Evolutionary conservation across 805 yeast species (phyloP).

Genomic region (Candida berthetii): DNA sequence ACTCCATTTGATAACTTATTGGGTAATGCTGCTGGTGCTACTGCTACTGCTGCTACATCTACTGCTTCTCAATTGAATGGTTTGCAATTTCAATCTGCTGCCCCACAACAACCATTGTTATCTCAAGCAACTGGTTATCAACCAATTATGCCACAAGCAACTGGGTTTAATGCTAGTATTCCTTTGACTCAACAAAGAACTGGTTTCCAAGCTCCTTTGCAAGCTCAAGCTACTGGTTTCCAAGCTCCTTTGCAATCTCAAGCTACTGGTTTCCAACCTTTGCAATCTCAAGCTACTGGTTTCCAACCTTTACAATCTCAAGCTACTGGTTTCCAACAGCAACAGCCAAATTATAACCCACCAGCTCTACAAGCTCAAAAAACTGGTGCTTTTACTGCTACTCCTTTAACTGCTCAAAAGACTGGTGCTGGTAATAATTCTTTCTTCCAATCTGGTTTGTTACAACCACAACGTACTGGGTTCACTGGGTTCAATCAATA

Average conservation of each 20-base stretch:
- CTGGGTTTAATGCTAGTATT: constrained; percentile 38
- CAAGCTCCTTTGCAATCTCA: constrained; percentile 35
- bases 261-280: constrained; percentile 36
- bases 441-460: constrained; percentile 27
- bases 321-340: constrained; percentile 24
- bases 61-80: constrained; percentile 27
- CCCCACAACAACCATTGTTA: constrained; percentile 18
- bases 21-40: constrained; percentile 28
- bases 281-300: constrained; percentile 36
- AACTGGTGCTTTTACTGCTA: constrained; percentile 50
- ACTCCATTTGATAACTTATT: constrained; percentile 36
- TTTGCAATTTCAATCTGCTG: constrained; percentile 24
- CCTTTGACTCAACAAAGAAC: constrained; percentile 22
- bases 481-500: constrained; percentile 21
- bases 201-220: constrained; percentile 21
- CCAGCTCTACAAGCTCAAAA: constrained; percentile 51
- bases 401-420: constrained; percentile 52
- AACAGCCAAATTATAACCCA: constrained; percentile 11
- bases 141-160: constrained; percentile 40
- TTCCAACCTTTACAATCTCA: constrained; percentile 22
- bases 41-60: constrained; percentile 30
- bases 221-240: constrained; percentile 21
- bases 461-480: constrained; percentile 23
- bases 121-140: constrained; percentile 21
- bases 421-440: constrained; percentile 48